Evolutionary conservation across 306 rosid species (phyloP), one percentile per base, ranked within the genome.

Genomic region (Crotalaria pallida): DNA sequence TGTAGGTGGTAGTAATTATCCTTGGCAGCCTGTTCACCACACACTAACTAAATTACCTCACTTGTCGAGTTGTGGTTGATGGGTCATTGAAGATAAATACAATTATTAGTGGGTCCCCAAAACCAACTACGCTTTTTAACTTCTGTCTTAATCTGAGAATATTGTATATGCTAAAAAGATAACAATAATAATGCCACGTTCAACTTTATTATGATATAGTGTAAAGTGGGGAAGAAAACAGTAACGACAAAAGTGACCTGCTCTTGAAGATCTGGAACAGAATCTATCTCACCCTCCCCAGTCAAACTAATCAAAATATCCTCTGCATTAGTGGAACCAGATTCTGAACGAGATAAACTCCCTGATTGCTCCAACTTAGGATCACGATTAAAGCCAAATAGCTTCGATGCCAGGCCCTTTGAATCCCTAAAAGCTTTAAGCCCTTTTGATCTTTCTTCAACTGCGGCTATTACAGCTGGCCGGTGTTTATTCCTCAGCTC

Each of bases 361-460:
- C 44, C 60, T n/a, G 78, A 76, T 65, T 57, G 80, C 58, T 76
- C 85, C 0, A 73, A 44, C 67, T 86, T 86, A 61, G 91, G 78
- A 62, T 88, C 92, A 58, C 75, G 91, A 72, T 86, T 92, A 70
- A 89, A 89, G 79, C 87, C 83, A 82, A 84, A 95, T 10, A 94
- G 88, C 83, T 95, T 95, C 43, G 99, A 88, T 66, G 92, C 96
- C 62, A 89, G 92, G 65, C 96, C 97, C 86, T 85, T 70, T 45
- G 99, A 85, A 83, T 87, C 96, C 83, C 78, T 91, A 90, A 83
- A 86, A 68, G 93, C 88, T 68, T 77, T 76, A 81, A 86, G 96
- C 71, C 96, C 96, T 84, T 89, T 95, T 0, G 89, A 82, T 85
- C 99, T 84, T 95, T 95, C 99, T 81, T 95, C 97, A 53, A 86